Evolutionary conservation across 2,329 filamentous ascomycete genomes (phyloP), one percentile per base, ranked within the genome.

Genomic region (Exophiala spinifera): DNA sequence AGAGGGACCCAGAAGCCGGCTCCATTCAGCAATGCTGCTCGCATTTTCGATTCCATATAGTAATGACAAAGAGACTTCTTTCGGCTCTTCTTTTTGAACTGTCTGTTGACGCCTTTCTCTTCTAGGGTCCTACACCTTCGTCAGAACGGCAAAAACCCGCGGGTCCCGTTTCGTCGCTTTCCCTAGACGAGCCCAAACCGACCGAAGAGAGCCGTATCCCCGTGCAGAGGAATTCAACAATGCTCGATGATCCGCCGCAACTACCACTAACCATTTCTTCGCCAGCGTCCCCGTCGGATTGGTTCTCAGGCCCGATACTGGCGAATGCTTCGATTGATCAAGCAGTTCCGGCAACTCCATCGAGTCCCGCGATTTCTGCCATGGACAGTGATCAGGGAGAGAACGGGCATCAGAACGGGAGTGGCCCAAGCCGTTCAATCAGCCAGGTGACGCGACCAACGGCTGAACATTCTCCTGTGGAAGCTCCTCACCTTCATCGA

Each of bases 21-120:
- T 15, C 36, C 31, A 39, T 45, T 46, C 36, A 50, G 28, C 23
- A 46, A 25, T 15, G 44, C 45, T 44, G 17, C 55, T 51, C 37
- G 39, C 28, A 31, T 31, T 31, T 31, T 31, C 28, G 8, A 10
- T 31, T 31, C 51, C 58, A 56, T 44, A 46, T 59, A 59, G 59
- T 59, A 48, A 53, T 59, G 55, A 60, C 57, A 55, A 36, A 46
- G 55, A 57, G 37, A 50, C 33, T 37, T 58, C 23, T 51, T 54
- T 17, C 36, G 23, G 31, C 53, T 34, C 46, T 39, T 39, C 13
- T 25, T 53, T 39, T 45, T 57, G 37, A 45, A 31, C 34, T 43
- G 33, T 46, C 42, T 31, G 55, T 61, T 63, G 59, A 63, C 59
- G 46, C 19, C 19, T 57, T 49, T 57, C 23, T 57, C 23, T 47